A percentile compares a stretch with the other conserved stretches of the same genome.
These are phyloP conservation scores for Harrya chromipes DNA, from an alignment of 768 basidiomycete species.

Conservation along the genomic window DNA sequence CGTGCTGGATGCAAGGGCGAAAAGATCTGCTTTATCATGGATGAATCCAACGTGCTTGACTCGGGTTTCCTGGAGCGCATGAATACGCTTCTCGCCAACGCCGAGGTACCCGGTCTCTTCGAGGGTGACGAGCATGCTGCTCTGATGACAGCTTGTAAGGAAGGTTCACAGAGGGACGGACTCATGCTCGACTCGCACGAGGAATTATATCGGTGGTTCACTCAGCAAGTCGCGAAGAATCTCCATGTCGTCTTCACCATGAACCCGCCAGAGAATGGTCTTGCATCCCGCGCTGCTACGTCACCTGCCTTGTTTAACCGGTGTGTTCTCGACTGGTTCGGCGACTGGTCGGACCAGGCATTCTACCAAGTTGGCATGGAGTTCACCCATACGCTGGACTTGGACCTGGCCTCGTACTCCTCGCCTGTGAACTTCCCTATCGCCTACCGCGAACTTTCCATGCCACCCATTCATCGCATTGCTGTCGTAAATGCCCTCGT, in stretches of 20 bases:
- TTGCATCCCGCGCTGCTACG: slow-evolving; percentile 93
- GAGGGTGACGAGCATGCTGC: slow-evolving; percentile 99
- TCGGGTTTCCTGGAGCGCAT: slow-evolving; percentile 99
- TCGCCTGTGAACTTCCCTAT: slow-evolving; percentile 85
- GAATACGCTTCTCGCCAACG: slow-evolving; percentile 98
- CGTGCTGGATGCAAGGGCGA: slow-evolving; percentile 97
- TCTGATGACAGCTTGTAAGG: slow-evolving; percentile 98
- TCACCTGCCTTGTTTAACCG: slow-evolving; percentile 98
- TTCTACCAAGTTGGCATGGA: slow-evolving; percentile 98
- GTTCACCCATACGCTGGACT: slow-evolving; percentile 90
- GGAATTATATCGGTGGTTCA: slow-evolving; percentile 98
- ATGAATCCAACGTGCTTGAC: slow-evolving; percentile 98
- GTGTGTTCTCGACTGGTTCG: slow-evolving; percentile 99
- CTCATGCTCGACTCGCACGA: slow-evolving; percentile 98
- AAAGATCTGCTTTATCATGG: slow-evolving; percentile 99
- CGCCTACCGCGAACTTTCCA: slow-evolving; percentile 75
- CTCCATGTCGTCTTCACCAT: slow-evolving; percentile 99
- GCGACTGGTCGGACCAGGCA: slow-evolving; percentile 98
- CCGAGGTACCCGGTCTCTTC: slow-evolving; percentile 99
- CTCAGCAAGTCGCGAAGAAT: slow-evolving; percentile 96
- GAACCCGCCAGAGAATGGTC: slow-evolving; percentile 96
- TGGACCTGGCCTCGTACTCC: slow-evolving; percentile 80
- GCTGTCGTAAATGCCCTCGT: slow-evolving; percentile 95
- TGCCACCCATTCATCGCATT: slow-evolving; percentile 87
- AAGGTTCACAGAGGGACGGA: slow-evolving; percentile 98